Base-by-base conservation (phyloP, 2,329 filamentous ascomycete genomes). In the Colletotrichum karsti region DNA sequence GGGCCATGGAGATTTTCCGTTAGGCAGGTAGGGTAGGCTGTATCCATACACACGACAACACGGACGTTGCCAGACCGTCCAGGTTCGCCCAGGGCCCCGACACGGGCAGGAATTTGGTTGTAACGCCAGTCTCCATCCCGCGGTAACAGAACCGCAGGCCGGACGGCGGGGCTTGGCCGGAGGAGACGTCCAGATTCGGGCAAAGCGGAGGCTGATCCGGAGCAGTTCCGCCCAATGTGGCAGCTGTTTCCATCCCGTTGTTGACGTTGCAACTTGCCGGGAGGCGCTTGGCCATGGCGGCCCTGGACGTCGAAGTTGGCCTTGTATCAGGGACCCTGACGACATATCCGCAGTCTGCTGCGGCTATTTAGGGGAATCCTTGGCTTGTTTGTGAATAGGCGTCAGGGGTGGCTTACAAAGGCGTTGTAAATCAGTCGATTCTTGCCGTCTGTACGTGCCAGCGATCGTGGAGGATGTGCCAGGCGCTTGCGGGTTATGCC, bases 191-290 rank as follows among this genome's bases (percentile, higher is more conserved):
- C 51, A 28, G 63, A 63, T 63, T 13, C 59, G 59, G 64, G 51
- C n/a, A 63, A 39, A 22, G 20, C 51, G 64, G 64, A 56, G 64
- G 59, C 12, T 33, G 24, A 63, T 63, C 51, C 64, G 64, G 64
- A 63, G 24, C 12, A 63, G 26, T 57, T 58, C 59, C 64, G 51
- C 64, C 64, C 28, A 57, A 58, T 37, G 9, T 13, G 44, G 51
- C 35, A 67, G 64, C 37, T 63, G 44, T 56, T 33, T 20, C 57
- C 46, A 33, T 7, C 26, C 39, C 37, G 48, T 18, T 39, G 28
- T 44, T 30, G 20, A 35, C 24, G 50, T 39, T 37, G 28, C 24
- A n/a, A n/a, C n/a, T n/a, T n/a, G n/a, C n/a, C n/a, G 12, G 37
- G 12, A 41, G 37, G 37, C 12, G 10, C 12, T 24, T 51, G 26